Base-by-base conservation (phyloP, 495 filamentous ascomycete genomes). In the Penicillium diatomitis region DNA sequence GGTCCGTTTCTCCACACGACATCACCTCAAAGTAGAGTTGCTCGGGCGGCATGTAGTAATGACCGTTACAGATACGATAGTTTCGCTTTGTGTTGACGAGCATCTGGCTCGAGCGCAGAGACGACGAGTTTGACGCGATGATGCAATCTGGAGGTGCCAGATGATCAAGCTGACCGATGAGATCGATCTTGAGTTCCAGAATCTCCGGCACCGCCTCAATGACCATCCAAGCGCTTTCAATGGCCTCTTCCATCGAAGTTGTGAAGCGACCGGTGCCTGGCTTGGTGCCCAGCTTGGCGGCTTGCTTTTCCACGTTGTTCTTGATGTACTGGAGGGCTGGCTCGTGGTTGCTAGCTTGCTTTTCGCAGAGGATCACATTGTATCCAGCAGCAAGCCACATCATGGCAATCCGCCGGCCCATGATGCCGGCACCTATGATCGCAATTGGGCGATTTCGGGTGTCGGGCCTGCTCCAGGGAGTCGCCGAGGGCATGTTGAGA, bases 31-130 rank as follows among this genome's bases (percentile, higher is more conserved):
- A 70, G 45, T 54, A 56, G 6, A 48, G 48, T 53, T 68, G 64
- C 11, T 59, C 56, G 0, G 74, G 75, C 48, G 76, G 75, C 56
- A 77, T 74, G 44, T 66, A 67, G 49, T 73, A 77, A 44, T 77
- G 74, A 8, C 58, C 65, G 52, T 79, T 78, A 32, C 44, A 54
- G 42, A 59, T 54, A n/a, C 59, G 59, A 36, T 59, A 55, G 12
- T 69, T 48, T 34, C 48, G 53, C n/a, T 47, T 66, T 64, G 46
- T 65, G 45, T 40, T 63, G 32, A n/a, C 41, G 46, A 58, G 43
- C 48, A 59, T 54, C 50, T 59, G 50, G 31, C 48, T 44, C 5
- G 53, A 46, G 10, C 40, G 45, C 36, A 54, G 38, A 33, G 59
- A 62, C 3, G 58, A 62, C n/a, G 54, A 62, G 45, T 62, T 56